Conservation (phyloP, 768 basidiomycete genomes). For the Kwoniella botswanensis region DNA sequence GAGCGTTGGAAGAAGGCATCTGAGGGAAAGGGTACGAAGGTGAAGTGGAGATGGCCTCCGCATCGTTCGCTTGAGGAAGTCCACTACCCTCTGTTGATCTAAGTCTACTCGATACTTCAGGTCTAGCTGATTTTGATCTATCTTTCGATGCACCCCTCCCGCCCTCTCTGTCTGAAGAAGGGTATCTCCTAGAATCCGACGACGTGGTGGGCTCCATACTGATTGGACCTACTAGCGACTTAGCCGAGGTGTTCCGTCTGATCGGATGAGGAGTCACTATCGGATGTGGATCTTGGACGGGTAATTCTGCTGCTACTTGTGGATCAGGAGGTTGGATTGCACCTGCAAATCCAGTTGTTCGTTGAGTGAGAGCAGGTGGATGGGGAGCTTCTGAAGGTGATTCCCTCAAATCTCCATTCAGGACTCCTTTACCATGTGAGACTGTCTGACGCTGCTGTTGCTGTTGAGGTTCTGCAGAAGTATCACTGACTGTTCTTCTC, state of each 20-base stretch:
- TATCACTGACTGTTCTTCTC: slow-evolving; percentile 43
- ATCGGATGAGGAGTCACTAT: slow-evolving; percentile 21
- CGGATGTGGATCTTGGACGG: slow-evolving; percentile 25
- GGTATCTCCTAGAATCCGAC: background rate
- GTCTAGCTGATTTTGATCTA: background rate
- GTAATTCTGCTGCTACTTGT: slow-evolving; percentile 25
- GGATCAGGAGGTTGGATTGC: slow-evolving; percentile 41
- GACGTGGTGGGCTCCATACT: slow-evolving; percentile 19
- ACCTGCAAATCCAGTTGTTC: slow-evolving; percentile 46
- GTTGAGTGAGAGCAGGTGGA: slow-evolving; percentile 21
- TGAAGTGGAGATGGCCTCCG: slow-evolving; percentile 19
- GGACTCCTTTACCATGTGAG: background rate
- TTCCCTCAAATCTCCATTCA: slow-evolving; percentile 5
- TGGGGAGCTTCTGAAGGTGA: slow-evolving; percentile 11
- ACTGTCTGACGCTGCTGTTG: background rate
- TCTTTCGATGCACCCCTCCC: background rate
- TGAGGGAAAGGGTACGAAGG: slow-evolving; percentile 46
- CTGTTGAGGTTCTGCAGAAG: slow-evolving; percentile 27
- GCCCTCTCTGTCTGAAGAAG: background rate
- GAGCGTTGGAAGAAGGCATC: slow-evolving; percentile 5
- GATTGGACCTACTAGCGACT: slow-evolving; percentile 21
- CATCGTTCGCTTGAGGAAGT: slow-evolving; percentile 9
- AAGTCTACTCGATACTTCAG: slow-evolving; percentile 18
- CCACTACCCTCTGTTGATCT: slow-evolving; percentile 37
- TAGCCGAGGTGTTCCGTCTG: slow-evolving; percentile 17